Evolutionary conservation across 2,329 filamentous ascomycete species (phyloP), one percentile per base, ranked within the genome.

Genomic region (Microcyclospora tardicrescens): DNA sequence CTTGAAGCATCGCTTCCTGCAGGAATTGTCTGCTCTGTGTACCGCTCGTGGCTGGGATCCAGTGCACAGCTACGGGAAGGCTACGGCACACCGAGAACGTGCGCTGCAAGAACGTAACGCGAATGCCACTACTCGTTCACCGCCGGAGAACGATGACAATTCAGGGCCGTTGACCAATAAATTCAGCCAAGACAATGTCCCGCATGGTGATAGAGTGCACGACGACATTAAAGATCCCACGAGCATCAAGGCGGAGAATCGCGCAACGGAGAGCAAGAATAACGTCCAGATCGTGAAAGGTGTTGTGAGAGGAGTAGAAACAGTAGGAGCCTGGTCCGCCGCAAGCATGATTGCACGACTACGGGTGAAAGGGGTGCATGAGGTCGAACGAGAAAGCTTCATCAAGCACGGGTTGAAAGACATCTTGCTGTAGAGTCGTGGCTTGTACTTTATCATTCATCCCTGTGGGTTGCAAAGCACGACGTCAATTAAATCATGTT

Each of bases 11-110:
- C 76, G 89, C 16, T 71, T 94, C 29, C 62, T 94, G 27, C 73
- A 81, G 40, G 87, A 96, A 51, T 62, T 96, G 1, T 70, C 72
- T 3, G 61, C 64, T 1, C 64, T 94, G 1, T 69, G 91, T 5
- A 66, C 77, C 12, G 65, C 70, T 33, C 68, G 77, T 44, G 83
- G 84, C 6, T 96, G 89, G 85, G 77, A 84, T 49, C 69, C 75
- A 0, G 77, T 94, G 2, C 70, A 72, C 33, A 85, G 81, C 28
- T 82, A 80, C 48, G 79, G 72, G 1, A 72, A 76, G 15, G 54
- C 54, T 16, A 48, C 40, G 34, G 36, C 35, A 10, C 34, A 32
- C 31, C 46, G 42, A 34, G 41, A 35, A 28, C 29, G 35, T 29
- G 31, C 39, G 2, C 35, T 53, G 10, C 37, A 30, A 16, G 32